Base-by-base conservation (phyloP, 2,329 filamentous ascomycete genomes). In the Fusarium torreyae region DNA sequence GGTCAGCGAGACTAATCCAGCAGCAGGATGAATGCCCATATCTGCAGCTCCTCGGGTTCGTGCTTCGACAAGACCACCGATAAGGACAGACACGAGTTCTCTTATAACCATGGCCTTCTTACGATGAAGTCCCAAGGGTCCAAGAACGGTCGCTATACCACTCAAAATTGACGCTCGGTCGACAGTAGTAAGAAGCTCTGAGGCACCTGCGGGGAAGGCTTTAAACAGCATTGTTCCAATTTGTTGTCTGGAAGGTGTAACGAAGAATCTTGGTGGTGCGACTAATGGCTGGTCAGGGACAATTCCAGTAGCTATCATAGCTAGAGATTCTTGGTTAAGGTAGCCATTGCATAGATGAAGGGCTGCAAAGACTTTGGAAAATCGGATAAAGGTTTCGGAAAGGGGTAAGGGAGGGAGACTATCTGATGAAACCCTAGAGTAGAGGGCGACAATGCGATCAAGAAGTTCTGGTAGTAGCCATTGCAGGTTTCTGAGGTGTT, bases 21-120 rank as follows among this genome's bases (percentile, higher is more conserved):
- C 94, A 18, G 95, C 95, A 40, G 96, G 96, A 80, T 98, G 95
- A 36, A 99, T 93, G 5, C 95, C 96, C 75, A 96, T 93, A 76
- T 98, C 96, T n/a, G 96, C 94, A 40, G 96, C 96, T 33, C 95
- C 95, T 48, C 95, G 87, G 46, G 97, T 98, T 39, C 96, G 88
- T 17, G 96, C 96, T 79, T 98, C 94, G 6, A 97, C 91, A 10
- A 99, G 85, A 4, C 93, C 94, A 34, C 91, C 91, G 53, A 97
- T 93, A 40, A 98, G 85, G 17, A 94, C 90, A 5, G 90, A 91
- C 10, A 99, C 87, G 50, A 98, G 86, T 75, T 98, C 94, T 72
- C 93, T 91, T 73, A 97, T 87, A 1, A 98, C 89, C 81, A 98
- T 92, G 6, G 93, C 94, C 79, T 97, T 97, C 81, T 98, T 98